Base-by-base conservation (phyloP, 169 alveolate species). In the Plasmodium knowlesi region DNA sequence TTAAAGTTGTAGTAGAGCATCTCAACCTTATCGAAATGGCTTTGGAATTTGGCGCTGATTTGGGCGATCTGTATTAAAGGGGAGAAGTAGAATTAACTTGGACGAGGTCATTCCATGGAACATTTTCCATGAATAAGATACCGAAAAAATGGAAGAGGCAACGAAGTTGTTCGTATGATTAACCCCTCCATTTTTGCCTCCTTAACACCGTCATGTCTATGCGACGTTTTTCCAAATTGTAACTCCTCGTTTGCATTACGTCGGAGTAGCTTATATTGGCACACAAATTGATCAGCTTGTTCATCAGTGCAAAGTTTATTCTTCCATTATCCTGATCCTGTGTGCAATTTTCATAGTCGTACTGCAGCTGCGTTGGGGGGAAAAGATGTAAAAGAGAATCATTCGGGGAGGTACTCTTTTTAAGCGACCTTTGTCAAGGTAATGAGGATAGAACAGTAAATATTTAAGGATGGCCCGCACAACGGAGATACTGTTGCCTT, bases 1-100 rank as follows among this genome's bases (percentile, higher is more conserved):
- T 88, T 78, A 39, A 88, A 88, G 73, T 88, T 76, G 34, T 46
- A 88, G 70, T 88, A 88, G 16, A 88, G 82, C 53, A 73, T 79
- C 53, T 88, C 94, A 12, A 88, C 81, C 70, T 88, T 88, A 12
- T 88, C 94, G 54, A 88, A 88, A 67, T 88, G 22, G 28, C 70
- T 67, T 22, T 88, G 74, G 28, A 88, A 88, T 37, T 78, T 88
- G 67, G 81, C 19, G 73, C 94, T 78, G 2, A 88, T 82, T 37
- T 79, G 79, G 41, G 81, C 82, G n/a, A 88, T 67, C 94, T 88
- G 34, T n/a, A 8, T 14, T 8, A 0, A 57, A 67, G 19, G 9
- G 39, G 50, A 37, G 43, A 39, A 53, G 10, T 8, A 9, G 4
- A 53, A 73, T 9, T 0, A 41, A 73, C 3, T 41, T 71, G 37